Evolutionary conservation across 129 eudicot genomes (phyloP).

Genomic region (Arctium minus): DNA sequence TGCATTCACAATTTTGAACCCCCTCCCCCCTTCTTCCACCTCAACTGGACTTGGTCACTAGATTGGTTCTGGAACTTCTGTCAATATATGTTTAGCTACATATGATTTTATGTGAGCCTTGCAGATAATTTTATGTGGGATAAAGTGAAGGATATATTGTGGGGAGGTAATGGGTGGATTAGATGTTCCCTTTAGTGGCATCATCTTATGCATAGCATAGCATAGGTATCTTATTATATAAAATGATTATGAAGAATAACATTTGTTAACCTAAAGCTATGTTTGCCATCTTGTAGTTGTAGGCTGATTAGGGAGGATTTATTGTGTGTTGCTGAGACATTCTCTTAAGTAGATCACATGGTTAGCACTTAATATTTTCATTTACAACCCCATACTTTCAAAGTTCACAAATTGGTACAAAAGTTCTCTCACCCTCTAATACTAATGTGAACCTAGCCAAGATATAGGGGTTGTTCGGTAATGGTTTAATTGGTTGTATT

Average conservation of each 20-base stretch:
- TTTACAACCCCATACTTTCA: not conserved
- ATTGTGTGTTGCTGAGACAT: not conserved
- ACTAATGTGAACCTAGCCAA: not conserved
- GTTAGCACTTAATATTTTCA: slow-evolving; percentile 13
- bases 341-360: slow-evolving; percentile 1
- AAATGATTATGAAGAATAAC: slow-evolving; percentile 11
- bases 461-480: not conserved
- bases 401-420: not conserved
- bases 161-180: slow-evolving; percentile 6
- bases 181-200: slow-evolving; percentile 26
- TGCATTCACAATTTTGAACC: not conserved
- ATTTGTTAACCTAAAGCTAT: slow-evolving; percentile 16
- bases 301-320: slow-evolving; percentile 13
- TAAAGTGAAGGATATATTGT: not conserved
- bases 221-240: slow-evolving; percentile 9
- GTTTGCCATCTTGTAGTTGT: slow-evolving; percentile 14
- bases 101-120: no score
- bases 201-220: slow-evolving; percentile 12
- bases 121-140: not conserved
- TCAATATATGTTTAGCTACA: no score
- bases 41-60: no score
- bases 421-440: not conserved
- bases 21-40: no score
- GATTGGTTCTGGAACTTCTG: no score
- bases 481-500: not conserved